These are phyloP conservation scores for Acorus calamus DNA, from an alignment of 106 monocot genomes.

Conservation along the genomic window DNA sequence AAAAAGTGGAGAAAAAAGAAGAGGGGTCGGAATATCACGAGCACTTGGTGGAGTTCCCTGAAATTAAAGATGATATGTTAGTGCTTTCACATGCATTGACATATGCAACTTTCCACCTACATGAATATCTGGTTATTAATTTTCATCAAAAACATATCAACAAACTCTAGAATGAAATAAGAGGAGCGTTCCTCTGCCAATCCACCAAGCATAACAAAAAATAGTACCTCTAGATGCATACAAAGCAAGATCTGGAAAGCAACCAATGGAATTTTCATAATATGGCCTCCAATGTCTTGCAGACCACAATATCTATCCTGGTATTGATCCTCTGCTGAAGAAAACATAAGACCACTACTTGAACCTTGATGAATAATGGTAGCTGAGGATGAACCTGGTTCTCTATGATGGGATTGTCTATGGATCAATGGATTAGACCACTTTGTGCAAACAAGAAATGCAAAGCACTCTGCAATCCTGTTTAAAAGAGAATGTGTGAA, in stretches of 20 bases:
- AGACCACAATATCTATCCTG: constrained; percentile 62
- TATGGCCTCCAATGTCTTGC: constrained; percentile 86
- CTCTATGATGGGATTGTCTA: constrained; percentile 36
- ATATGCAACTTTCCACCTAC: too few species aligned
- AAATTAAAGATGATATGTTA: constrained; percentile 4
- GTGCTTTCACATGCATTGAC: too few species aligned
- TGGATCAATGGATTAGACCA: constrained; percentile 98
- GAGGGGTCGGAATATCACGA: constrained; percentile 51
- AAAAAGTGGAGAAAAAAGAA: constrained; percentile 78
- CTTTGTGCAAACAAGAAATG: constrained; percentile 94
- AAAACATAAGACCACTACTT: constrained; percentile 59
- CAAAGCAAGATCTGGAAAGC: constrained; percentile 80
- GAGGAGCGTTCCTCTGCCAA: neutral
- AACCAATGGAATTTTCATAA: constrained; percentile 89
- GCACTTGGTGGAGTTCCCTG: constrained; percentile 86
- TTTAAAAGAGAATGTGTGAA: constrained; percentile 6
- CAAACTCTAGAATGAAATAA: neutral
- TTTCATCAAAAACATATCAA: neutral
- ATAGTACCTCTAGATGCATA: constrained; percentile 78
- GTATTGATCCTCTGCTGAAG: constrained; percentile 65
- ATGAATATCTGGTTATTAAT: neutral
- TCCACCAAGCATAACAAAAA: neutral
- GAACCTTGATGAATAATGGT: constrained; percentile 63
- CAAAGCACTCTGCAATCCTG: constrained; percentile 96
- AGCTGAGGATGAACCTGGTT: constrained; percentile 78